phyloP scores from a whole-genome alignment of 2,329 filamentous ascomycete species.

The Botryotinia narcissicola region DNA sequence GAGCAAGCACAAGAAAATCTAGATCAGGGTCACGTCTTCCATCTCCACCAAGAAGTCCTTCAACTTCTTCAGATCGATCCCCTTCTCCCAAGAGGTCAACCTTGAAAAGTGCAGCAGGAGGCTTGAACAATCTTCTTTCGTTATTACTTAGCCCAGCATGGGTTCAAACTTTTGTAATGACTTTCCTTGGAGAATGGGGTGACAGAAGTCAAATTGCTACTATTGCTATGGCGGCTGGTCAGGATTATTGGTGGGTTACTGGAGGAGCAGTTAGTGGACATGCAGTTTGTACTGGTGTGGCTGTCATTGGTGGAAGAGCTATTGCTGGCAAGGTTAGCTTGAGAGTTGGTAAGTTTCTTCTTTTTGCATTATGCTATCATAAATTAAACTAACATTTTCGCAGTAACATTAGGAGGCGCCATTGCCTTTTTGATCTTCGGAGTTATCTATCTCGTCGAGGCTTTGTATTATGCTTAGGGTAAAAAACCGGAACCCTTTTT shows the following conservation, averaged over 20 bases:
- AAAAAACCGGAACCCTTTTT: not conserved
- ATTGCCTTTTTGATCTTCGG: slow-evolving; percentile 88
- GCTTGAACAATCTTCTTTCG: slow-evolving; percentile 81
- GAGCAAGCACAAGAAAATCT: slow-evolving; percentile 62
- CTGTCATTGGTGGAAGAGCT: slow-evolving; percentile 87
- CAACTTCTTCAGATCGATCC: slow-evolving; percentile 65
- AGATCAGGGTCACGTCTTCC: slow-evolving; percentile 73
- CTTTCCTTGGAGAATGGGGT: slow-evolving; percentile 96
- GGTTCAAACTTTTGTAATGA: slow-evolving; percentile 99
- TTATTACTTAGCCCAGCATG: slow-evolving; percentile 90
- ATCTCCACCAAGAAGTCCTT: slow-evolving; percentile 77
- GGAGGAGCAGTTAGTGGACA: slow-evolving; percentile 84
- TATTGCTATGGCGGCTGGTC: slow-evolving; percentile 96
- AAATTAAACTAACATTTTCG: slow-evolving; percentile 27
- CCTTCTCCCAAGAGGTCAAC: slow-evolving; percentile 41
- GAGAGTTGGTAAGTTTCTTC: slow-evolving; percentile 75
- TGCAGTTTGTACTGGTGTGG: slow-evolving; percentile 83
- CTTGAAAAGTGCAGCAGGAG: slow-evolving; percentile 50
- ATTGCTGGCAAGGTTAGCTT: slow-evolving; percentile 93
- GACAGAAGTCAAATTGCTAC: slow-evolving; percentile 97
- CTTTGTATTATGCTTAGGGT: slow-evolving; percentile 54
- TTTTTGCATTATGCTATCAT: not conserved
- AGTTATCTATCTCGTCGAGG: slow-evolving; percentile 85
- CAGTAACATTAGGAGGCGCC: slow-evolving; percentile 90
- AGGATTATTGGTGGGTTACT: slow-evolving; percentile 99